Base-by-base conservation (phyloP, 331 rosid species). In the Cydonia oblonga region DNA sequence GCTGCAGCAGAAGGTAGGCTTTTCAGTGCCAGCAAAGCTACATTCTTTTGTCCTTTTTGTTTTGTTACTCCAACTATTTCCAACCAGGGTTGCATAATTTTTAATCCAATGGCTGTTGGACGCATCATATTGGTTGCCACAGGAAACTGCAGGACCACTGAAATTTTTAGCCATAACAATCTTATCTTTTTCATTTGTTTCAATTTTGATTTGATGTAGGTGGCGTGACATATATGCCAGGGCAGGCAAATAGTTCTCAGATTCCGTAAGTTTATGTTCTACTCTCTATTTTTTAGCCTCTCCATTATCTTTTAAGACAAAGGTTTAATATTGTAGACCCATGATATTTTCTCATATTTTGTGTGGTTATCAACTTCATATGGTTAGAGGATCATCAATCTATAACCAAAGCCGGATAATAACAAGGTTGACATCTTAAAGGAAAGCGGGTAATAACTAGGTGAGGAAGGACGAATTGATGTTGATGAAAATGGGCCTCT, bases 181-280 rank as follows among this genome's bases (percentile, higher is more conserved):
- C 35, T n/a, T 30, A 15, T n/a, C 32, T 4, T 64, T 35, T 63
- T 51, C 23, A 13, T 28, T 69, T 19, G 5, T 7, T 52, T 70
- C 35, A 5, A 7, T 73, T 64, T 26, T 63, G 59, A 49, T 74
- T 57, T 66, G 66, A 51, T 84, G 69, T 73, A 92, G 98, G 93
- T 49, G 92, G 91, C 53, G 78, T 90, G 68, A 77, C 91, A 7
- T 86, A 85, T 73, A 81, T 85, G 86, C 78, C 96, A 23, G 87
- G 81, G 20, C 92, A 84, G 71, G 71, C 89, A 53, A 83, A 84
- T 4, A 80, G 72, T 76, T 70, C 98, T 65, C 96, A 81, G 61
- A 83, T 88, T 74, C 84, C 71, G 98, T 92, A 80, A 88, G 97
- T 86, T 65, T 10, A 20, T 35, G 25, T 76, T 13, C 53, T 67